Conservation (phyloP, 805 yeast genomes). For the Candida montana region DNA sequence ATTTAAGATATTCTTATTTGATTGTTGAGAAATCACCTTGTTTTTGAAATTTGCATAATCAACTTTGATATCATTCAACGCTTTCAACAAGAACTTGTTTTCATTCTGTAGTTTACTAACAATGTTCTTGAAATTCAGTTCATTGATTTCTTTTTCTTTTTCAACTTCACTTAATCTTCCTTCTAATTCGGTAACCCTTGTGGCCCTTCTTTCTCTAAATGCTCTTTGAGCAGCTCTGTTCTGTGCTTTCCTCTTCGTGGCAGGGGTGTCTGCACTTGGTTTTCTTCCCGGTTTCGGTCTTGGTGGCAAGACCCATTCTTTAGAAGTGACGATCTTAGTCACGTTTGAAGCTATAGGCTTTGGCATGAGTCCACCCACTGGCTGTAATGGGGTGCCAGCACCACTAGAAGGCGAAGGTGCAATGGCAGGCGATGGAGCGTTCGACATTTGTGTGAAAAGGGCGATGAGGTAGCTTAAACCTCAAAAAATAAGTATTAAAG, state of each 20-base stretch:
- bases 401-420: constrained; percentile 18
- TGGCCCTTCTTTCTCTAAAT: constrained; percentile 81
- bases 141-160: constrained; percentile 56
- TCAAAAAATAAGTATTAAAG: too few species aligned
- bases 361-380: constrained; percentile 9
- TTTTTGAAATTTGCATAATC: constrained; percentile 23
- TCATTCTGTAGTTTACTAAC: constrained; percentile 25
- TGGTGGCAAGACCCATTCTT: constrained; percentile 77
- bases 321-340: constrained; percentile 56
- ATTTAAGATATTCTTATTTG: constrained; percentile 13
- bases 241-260: constrained; percentile 82
- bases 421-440: constrained; percentile 14
- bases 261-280: constrained; percentile 68
- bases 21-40: constrained; percentile 9
- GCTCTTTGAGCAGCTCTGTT: constrained; percentile 94
- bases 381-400: background rate
- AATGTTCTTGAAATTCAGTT: constrained; percentile 26
- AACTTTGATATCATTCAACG: constrained; percentile 26
- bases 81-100: constrained; percentile 29
- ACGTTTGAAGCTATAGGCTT: constrained; percentile 15
- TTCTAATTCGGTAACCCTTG: constrained; percentile 74
- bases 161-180: constrained; percentile 61
- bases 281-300: constrained; percentile 72
- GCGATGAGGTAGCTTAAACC: too few species aligned
- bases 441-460: constrained; percentile 10